phyloP scores from a whole-genome alignment of 2,329 filamentous ascomycete genomes.

The Ceratocystis smalleyi region DNA sequence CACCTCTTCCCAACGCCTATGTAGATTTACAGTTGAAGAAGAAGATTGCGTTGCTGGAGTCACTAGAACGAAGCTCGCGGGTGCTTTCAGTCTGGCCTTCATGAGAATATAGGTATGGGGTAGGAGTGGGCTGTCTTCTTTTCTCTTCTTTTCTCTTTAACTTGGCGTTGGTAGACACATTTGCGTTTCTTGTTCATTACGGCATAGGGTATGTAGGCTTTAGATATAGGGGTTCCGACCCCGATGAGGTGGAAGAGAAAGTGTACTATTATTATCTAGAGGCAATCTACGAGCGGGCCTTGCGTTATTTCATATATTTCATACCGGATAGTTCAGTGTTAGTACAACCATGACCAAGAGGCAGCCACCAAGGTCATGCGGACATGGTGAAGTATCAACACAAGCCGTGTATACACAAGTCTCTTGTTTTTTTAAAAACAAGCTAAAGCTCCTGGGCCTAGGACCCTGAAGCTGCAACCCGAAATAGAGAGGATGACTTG shows the following conservation, averaged over 20 bases:
- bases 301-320: neutral
- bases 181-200: neutral
- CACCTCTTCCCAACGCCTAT: neutral
- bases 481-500: too few relatives aligned
- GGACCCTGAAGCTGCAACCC: neutral
- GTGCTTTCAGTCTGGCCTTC: neutral
- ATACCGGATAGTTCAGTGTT: neutral
- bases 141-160: neutral
- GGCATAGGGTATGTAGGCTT: neutral
- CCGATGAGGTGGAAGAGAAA: neutral
- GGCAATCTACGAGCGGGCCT: neutral
- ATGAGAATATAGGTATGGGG: neutral
- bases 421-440: neutral
- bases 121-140: neutral
- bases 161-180: neutral
- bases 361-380: neutral
- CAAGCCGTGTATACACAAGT: neutral
- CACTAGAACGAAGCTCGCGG: conserved; percentile 4
- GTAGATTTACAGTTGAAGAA: conserved; percentile 7
- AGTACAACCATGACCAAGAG: neutral
- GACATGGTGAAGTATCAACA: neutral
- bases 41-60: conserved; percentile 15
- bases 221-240: neutral
- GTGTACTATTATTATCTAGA: neutral
- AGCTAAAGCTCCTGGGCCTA: neutral